Conservation (phyloP, 2,329 filamentous ascomycete genomes). For the Colletotrichum musae region DNA sequence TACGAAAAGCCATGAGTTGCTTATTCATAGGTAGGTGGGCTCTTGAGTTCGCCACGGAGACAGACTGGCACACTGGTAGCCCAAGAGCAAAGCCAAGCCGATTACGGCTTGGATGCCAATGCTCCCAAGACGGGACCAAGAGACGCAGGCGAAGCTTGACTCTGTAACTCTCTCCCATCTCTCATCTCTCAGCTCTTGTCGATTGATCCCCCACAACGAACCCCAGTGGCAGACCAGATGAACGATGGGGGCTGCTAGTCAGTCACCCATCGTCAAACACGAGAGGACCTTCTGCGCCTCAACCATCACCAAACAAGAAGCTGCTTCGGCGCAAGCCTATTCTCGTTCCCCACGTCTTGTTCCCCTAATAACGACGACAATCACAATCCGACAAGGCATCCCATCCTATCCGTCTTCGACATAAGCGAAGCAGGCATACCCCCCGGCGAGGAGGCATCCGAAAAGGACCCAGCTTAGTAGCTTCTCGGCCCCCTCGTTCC, state of each 20-base stretch:
- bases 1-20: too few relatives aligned
- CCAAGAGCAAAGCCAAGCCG: slow-evolving; percentile 5
- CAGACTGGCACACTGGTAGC: neutral
- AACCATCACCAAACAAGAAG: slow-evolving; percentile 15
- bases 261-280: neutral
- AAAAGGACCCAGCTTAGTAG: neutral
- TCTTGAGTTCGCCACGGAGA: neutral
- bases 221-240: neutral
- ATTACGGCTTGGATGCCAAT: neutral
- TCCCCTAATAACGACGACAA: neutral
- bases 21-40: too few relatives aligned
- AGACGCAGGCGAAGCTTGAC: slow-evolving; percentile 4
- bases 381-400: neutral
- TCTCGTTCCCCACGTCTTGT: neutral
- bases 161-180: neutral
- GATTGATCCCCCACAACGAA: neutral
- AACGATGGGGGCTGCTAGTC: neutral
- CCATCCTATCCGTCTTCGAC: neutral
- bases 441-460: too few relatives aligned
- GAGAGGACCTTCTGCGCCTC: neutral
- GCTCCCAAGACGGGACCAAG: slow-evolving; percentile 12
- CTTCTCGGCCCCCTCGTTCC: neutral
- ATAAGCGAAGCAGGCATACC: neutral
- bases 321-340: neutral
- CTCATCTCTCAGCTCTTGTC: neutral